These are phyloP conservation scores for Pseudozyma sp. DNA, from an alignment of 1,284 basidiomycete species.

Conservation along the genomic window DNA sequence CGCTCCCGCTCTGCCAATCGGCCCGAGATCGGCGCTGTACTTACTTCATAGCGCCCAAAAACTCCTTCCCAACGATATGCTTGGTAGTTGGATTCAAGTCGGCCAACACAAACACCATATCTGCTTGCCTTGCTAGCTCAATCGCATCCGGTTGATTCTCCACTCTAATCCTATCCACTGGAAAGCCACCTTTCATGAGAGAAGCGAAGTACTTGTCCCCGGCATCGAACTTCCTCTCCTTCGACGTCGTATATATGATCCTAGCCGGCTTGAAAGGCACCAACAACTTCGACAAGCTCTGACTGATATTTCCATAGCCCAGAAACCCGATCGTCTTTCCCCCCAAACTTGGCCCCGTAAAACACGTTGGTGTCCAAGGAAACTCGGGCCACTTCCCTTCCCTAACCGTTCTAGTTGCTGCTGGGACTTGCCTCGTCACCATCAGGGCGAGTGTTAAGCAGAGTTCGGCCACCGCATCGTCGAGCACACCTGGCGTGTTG, in stretches of 20 bases:
- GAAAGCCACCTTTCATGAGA: conserved; percentile 33
- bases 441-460: conserved; percentile 89
- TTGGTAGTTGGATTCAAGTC: conserved; percentile 80
- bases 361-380: conserved; percentile 77
- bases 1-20: neutral
- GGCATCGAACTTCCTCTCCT: conserved; percentile 42
- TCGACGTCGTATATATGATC: conserved; percentile 56
- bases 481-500: conserved; percentile 90
- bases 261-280: conserved; percentile 46
- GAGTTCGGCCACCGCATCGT: conserved; percentile 89
- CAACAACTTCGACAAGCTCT: conserved; percentile 42
- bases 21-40: conserved; percentile 51
- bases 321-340: conserved; percentile 83
- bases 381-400: conserved; percentile 77
- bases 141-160: conserved; percentile 50
- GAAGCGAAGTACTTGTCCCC: conserved; percentile 37
- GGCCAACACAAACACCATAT: conserved; percentile 75
- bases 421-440: conserved; percentile 82
- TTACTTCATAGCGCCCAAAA: conserved; percentile 86
- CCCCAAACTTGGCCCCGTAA: conserved; percentile 79
- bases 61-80: conserved; percentile 79
- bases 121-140: conserved; percentile 38
- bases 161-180: conserved; percentile 29
- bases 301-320: conserved; percentile 84
- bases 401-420: conserved; percentile 76